Base-by-base conservation (phyloP, 805 yeast genomes). In the Hemisphaericaspora nanyangensis region DNA sequence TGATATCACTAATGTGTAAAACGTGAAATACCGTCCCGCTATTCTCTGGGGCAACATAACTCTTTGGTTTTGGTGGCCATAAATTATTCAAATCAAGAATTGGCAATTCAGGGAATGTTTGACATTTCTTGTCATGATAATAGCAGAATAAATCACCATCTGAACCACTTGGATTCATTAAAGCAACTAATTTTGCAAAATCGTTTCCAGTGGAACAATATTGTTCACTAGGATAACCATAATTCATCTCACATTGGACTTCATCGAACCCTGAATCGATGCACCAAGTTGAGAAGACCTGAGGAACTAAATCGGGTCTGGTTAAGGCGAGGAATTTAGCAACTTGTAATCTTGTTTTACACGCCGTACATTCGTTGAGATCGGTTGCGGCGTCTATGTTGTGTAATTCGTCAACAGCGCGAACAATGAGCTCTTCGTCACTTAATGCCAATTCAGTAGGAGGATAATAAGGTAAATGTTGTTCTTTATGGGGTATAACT, bases 1-100 rank as follows among this genome's bases (percentile, higher is more conserved):
- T 88, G 58, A 82, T 77, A 52, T 82, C 89, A 15, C 82, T 72
- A 24, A 82, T 50, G 48, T 82, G 90, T 44, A 82, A 62, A 4
- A 80, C 87, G 43, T 79, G 76, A 57, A 80, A 76, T 1, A 69
- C 63, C 40, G 70, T 55, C 16, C 54, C 44, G 29, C 48, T 47
- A 17, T 42, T 42, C 7, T 47, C 35, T 4, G 52, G 49, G 7
- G 43, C 37, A 20, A 43, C 37, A 43, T 60, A 51, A 31, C 53
- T 25, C 6, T 37, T 46, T 28, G 60, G 51, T 49, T 66, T 67
- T 5, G 45, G 48, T 1, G 73, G 72, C 71, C 70, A 67, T 53
- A 58, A 49, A 2, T 55, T 46, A 30, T 39, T 49, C n/a, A 45
- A 26, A 17, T 77, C 72, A 44, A 74, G 55, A 40, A 67, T 65